Evolutionary conservation across 2,329 filamentous ascomycete genomes (phyloP).

Genomic region (Cladophialophora carrionii): DNA sequence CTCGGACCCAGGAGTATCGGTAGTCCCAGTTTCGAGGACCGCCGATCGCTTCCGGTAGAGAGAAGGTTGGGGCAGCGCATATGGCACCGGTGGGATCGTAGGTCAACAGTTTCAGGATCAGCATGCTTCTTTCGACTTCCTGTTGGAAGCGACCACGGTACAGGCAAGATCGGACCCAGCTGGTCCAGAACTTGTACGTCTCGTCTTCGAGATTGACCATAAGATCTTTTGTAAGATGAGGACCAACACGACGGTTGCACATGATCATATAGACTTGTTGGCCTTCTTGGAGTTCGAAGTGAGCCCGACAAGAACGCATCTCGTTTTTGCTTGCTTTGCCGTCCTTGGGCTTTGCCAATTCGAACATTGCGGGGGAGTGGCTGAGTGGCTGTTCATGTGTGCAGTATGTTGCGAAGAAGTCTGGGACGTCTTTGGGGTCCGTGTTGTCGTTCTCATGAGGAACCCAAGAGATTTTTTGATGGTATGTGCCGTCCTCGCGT

Average conservation of each 20-base stretch:
- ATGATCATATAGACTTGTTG: conserved; percentile 34
- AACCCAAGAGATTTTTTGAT: conserved; percentile 26
- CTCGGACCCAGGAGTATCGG: conserved; percentile 72
- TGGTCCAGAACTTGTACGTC: conserved; percentile 72
- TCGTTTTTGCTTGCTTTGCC: conserved; percentile 2
- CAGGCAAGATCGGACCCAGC: conserved; percentile 71
- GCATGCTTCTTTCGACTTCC: conserved; percentile 69
- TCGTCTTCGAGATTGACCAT: conserved; percentile 58
- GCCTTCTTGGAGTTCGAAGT: conserved; percentile 33
- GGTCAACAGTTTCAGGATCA: conserved; percentile 75
- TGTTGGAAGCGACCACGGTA: conserved; percentile 75
- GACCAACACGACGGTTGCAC: conserved; percentile 27
- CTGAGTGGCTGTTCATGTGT: conserved; percentile 21
- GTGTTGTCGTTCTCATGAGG: conserved; percentile 7
- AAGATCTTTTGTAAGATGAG: conserved; percentile 31
- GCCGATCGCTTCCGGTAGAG: conserved; percentile 73
- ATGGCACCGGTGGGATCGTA: conserved; percentile 80
- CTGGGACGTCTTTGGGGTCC: conserved; percentile 21
- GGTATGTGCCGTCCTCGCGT: conserved; percentile 25
- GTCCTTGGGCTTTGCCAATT: conserved; percentile 14
- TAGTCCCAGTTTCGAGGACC: conserved; percentile 60
- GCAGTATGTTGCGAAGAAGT: conserved; percentile 31
- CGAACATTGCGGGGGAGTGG: conserved; percentile 24
- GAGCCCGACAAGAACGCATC: conserved; percentile 15
- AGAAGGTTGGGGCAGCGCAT: conserved; percentile 75